A percentile compares a stretch with the other conserved stretches of the same genome.
Conservation (phyloP, 768 basidiomycete genomes). For the Boletellus ananas region DNA sequence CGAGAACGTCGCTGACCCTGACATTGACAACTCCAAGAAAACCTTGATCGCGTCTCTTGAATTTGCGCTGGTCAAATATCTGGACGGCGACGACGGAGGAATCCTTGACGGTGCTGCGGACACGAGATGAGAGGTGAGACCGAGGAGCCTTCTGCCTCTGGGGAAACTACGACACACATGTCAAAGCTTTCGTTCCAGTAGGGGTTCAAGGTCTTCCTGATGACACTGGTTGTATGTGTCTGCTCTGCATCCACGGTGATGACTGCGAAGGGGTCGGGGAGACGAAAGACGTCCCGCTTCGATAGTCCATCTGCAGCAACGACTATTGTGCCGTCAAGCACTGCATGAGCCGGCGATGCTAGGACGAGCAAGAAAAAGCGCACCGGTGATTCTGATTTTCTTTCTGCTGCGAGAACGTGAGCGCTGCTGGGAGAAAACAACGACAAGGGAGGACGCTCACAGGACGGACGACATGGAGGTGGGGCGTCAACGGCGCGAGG, state of each 20-base stretch:
- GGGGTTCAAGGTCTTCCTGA: constrained; percentile 92
- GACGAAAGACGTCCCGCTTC: constrained; percentile 93
- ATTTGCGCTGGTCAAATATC: constrained; percentile 99
- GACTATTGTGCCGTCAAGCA: constrained; percentile 44
- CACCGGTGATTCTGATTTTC: constrained; percentile 79
- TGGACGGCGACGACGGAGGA: constrained; percentile 98
- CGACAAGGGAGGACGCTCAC: constrained; percentile 16
- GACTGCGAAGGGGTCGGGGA: constrained; percentile 97
- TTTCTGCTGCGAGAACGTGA: constrained; percentile 42
- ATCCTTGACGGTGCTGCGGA: constrained; percentile 83
- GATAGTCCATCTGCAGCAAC: constrained; percentile 93
- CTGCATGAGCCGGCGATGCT: not conserved
- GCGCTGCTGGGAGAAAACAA: not conserved
- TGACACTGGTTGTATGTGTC: constrained; percentile 94
- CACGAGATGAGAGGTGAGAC: constrained; percentile 9
- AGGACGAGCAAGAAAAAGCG: constrained; percentile 13
- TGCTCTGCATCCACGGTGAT: constrained; percentile 98
- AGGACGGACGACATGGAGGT: constrained; percentile 29
- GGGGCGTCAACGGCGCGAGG: not conserved
- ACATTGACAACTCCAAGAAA: constrained; percentile 98
- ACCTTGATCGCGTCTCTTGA: constrained; percentile 97
- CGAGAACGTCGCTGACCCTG: constrained; percentile 83
- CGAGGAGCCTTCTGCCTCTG: not conserved
- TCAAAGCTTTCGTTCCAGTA: constrained; percentile 99
- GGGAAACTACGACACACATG: constrained; percentile 54